Conservation (phyloP, 306 rosid species). For the Styphnolobium japonicum region DNA sequence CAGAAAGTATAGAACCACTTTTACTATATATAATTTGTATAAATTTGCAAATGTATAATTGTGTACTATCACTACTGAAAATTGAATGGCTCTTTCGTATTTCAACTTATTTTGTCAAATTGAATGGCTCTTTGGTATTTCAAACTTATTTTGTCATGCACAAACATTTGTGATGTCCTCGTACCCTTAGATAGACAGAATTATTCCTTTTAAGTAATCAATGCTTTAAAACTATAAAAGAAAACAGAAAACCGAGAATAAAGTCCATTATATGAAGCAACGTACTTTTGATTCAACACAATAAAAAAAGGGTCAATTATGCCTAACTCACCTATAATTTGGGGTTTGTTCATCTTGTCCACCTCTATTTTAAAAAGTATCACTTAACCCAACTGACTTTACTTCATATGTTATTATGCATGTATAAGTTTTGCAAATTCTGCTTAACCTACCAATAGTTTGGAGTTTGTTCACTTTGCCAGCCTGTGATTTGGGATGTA, state of each 20-base stretch:
- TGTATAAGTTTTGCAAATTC: neutral
- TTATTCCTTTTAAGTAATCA: slow-evolving; percentile 7
- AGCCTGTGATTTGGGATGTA: neutral
- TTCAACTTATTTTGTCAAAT: too few species aligned
- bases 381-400: neutral
- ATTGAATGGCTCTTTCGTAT: too few species aligned
- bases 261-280: slow-evolving; percentile 18
- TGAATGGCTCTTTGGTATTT: too few species aligned
- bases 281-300: neutral
- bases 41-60: too few species aligned
- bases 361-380: neutral
- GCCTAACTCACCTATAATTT: neutral
- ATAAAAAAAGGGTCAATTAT: neutral
- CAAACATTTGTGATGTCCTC: neutral
- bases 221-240: neutral
- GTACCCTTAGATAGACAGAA: neutral
- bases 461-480: neutral
- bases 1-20: too few species aligned
- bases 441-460: neutral
- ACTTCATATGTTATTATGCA: neutral
- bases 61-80: too few species aligned
- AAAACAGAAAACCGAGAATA: neutral
- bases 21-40: too few species aligned
- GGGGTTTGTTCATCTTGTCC: neutral
- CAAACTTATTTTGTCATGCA: neutral